A percentile compares a stretch with the other conserved stretches of the same genome.
Evolutionary conservation across 768 basidiomycete genomes (phyloP).

Genomic region (Postia placenta): DNA sequence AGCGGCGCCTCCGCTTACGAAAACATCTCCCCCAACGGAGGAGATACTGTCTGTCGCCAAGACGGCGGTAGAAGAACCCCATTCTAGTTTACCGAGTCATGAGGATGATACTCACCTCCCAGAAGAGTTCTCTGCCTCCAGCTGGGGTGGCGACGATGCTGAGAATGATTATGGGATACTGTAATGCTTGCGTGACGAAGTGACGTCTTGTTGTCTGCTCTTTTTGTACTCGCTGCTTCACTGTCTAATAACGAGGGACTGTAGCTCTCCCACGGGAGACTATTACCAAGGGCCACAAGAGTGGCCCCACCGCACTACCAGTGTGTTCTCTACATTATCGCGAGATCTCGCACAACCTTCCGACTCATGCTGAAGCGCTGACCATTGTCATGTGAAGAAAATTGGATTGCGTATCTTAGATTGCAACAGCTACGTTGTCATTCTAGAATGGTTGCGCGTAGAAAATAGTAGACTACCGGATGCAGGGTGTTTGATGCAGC

Average conservation of each 20-base stretch:
- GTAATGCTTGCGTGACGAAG: slow-evolving; percentile 12
- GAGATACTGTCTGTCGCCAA: slow-evolving; percentile 16
- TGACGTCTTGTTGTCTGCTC: background rate
- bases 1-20: slow-evolving; percentile 2
- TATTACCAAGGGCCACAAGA: no score
- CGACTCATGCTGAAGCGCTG: no score
- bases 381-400: no score
- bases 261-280: background rate
- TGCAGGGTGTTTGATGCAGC: no score
- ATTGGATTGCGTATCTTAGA: no score
- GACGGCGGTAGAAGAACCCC: slow-evolving; percentile 17
- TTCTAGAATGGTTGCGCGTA: no score
- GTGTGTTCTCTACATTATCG: no score
- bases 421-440: no score
- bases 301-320: no score
- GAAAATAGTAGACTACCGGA: no score
- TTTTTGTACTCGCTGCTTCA: background rate
- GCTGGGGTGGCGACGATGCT: slow-evolving; percentile 63
- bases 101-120: slow-evolving; percentile 29
- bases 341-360: no score
- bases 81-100: slow-evolving; percentile 20
- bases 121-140: slow-evolving; percentile 58
- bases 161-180: slow-evolving; percentile 76
- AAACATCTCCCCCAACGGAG: slow-evolving; percentile 11
- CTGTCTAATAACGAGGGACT: background rate